Base-by-base conservation (phyloP, 1,139 yeast genomes). In the Geotrichum histeridarum region DNA sequence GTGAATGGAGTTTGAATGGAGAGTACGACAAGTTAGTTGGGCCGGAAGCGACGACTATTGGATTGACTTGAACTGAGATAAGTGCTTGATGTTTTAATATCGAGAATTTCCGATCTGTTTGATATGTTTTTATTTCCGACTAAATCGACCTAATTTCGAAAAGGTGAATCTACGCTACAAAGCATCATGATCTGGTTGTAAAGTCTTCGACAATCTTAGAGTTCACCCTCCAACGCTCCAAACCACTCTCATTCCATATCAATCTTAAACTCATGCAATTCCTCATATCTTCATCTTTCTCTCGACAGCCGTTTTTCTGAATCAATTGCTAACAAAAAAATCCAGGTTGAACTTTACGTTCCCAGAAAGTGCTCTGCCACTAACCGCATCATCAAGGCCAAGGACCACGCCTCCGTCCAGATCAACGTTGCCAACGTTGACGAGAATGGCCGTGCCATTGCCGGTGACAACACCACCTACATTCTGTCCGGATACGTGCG, bases 351-450 rank as follows among this genome's bases (percentile, higher is more conserved):
- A 85, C 91, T 93, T 80, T 93, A 93, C 95, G 96, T 93, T 80
- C 99, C 99, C 84, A 89, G 99, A 87, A 93, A 93, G 84, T 93
- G 99, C 85, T 93, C 98, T 80, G 99, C 99, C 75, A 91, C 99
- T 81, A 91, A 90, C 97, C 91, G 98, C 84, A 90, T 94, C 82
- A 91, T 93, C 85, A 90, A 89, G 84, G 94, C 99, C 74, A 91
- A 93, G 84, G 99, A 93, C 81, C 99, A 93, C 79, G 94, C 98
- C 70, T 88, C 98, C 66, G 98, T 94, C 71, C 99, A 93, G 77
- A 81, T 85, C 77, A 84, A 83, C 84, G 77, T 85, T 67, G 90
- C 87, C 70, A 82, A 83, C 75, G 89, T 85, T 72, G 97, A 93
- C 76, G 96, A 83, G 75, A 86, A 86, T 73, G 99, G 99, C 70